Conservation (phyloP, 1,139 yeast genomes). For the Geotrichum australiense region DNA sequence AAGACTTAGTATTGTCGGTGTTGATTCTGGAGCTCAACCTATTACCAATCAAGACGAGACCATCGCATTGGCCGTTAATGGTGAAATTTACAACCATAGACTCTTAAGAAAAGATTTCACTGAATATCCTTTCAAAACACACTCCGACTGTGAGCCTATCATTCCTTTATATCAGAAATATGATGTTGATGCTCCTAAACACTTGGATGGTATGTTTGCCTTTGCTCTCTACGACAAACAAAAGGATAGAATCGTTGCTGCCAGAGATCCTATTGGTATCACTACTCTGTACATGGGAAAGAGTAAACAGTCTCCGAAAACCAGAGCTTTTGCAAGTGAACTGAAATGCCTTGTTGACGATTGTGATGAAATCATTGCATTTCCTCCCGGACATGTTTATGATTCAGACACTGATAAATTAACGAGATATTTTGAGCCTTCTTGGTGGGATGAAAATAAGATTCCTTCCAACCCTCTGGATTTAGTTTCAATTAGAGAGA, state of each 20-base stretch:
- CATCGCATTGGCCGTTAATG: conserved; percentile 80
- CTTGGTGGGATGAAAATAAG: conserved; percentile 82
- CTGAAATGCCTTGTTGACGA: conserved; percentile 88
- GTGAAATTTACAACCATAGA: conserved; percentile 97
- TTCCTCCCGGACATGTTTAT: conserved; percentile 98
- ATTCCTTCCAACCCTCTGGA: conserved; percentile 75
- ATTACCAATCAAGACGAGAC: conserved; percentile 72
- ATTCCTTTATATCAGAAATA: conserved; percentile 85
- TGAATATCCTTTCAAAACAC: conserved; percentile 72
- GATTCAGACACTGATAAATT: conserved; percentile 83
- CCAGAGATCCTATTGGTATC: conserved; percentile 97
- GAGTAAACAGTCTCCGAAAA: conserved; percentile 57
- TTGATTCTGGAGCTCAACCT: conserved; percentile 98
- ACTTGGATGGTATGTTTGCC: conserved; percentile 97
- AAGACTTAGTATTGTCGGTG: conserved; percentile 85
- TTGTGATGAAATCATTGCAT: conserved; percentile 85
- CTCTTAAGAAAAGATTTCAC: conserved; percentile 65
- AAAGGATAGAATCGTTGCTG: conserved; percentile 85
- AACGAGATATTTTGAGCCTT: conserved; percentile 82
- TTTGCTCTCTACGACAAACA: conserved; percentile 82
- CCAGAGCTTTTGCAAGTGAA: conserved; percentile 89
- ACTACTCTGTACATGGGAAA: conserved; percentile 95
- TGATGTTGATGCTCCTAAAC: conserved; percentile 82
- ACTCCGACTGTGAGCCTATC: conserved; percentile 95
- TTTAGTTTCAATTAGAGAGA: conserved; percentile 60